Evolutionary conservation across 371 early-diverging fungal species (phyloP), one percentile per base, ranked within the genome.

Genomic region (Apophysomyces sp.): DNA sequence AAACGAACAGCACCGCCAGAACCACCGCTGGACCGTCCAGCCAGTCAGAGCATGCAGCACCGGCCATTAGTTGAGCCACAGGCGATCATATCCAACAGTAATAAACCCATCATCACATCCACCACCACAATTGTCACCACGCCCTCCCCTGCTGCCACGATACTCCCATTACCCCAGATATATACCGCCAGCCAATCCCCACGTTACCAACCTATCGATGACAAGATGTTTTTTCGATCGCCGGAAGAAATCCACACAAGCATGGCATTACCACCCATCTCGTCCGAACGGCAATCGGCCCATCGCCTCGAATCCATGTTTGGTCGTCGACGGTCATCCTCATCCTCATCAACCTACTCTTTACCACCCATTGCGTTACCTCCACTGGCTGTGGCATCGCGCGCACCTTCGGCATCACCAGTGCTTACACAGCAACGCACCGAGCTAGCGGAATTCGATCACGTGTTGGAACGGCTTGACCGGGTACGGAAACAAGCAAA

Each of bases 361-460:
- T 54, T 63, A 40, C 63, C 63, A 31, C 63, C 63, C n/a, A 63
- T 63, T 11, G 52, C 65, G 54, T 51, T 59, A 41, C 58, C 65
- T 18, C 53, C 66, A 12, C 28, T 60, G 4, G 49, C 39, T n/a
- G n/a, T 26, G 15, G 16, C 55, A 15, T 6, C 55, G 30, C 55
- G 28, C 32, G 49, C 55, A 2, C 55, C 31, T 24, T 37, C 55
- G 32, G 37, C 36, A 12, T 36, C 52, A 13, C 54, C 63, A 15
- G 27, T 57, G 5, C 29, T 24, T 9, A 29, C 55, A 5, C 32
- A 34, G 16, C 37, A 37, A 24, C 36, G 37, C 11, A 7, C 37
- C 11, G 28, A 62, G 9, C 34, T 65, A 18, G 34, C 56, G n/a
- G 66, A 65, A 15, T 65, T 65, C 31, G 66, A 65, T 27, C 57